Evolutionary conservation across 768 basidiomycete genomes (phyloP).

Genomic region (Serendipita sp.): DNA sequence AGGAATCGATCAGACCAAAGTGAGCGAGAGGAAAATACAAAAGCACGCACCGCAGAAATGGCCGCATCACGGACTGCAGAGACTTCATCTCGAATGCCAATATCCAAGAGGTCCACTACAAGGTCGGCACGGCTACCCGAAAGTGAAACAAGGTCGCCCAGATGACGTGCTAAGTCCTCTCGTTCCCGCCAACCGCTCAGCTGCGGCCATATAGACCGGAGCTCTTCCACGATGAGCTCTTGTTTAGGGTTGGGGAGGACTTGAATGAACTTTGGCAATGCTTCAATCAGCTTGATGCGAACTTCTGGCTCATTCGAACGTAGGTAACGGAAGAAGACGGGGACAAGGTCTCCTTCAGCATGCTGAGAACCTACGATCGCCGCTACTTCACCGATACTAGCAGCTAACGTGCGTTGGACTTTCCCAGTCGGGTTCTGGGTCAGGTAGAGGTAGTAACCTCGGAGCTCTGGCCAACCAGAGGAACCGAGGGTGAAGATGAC

Average conservation of each 20-base stretch:
- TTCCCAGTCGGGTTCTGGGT: constrained; percentile 42
- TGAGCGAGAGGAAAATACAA: neutral
- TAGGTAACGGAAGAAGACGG: constrained; percentile 51
- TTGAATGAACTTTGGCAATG: constrained; percentile 38
- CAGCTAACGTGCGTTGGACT: constrained; percentile 67
- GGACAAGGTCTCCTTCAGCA: constrained; percentile 49
- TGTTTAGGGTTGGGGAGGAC: constrained; percentile 34
- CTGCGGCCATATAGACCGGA: constrained; percentile 39
- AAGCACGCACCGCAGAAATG: constrained; percentile 40
- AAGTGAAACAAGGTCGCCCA: constrained; percentile 33
- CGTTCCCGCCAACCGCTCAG: constrained; percentile 68
- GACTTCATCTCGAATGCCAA: constrained; percentile 57
- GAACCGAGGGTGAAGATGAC: constrained; percentile 70
- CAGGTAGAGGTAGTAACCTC: constrained; percentile 49
- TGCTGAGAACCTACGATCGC: constrained; percentile 63
- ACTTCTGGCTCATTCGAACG: constrained; percentile 48
- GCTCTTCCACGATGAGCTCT: constrained; percentile 25
- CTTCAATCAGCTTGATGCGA: constrained; percentile 53
- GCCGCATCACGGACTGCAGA: constrained; percentile 76
- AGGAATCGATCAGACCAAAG: constrained; percentile 10
- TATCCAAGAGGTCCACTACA: constrained; percentile 38
- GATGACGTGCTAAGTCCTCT: constrained; percentile 43
- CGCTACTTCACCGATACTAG: constrained; percentile 78
- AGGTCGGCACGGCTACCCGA: constrained; percentile 28
- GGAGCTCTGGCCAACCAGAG: constrained; percentile 56